Evolutionary conservation across 345 rosid genomes (phyloP).

Genomic region (Dimocarpus longan): DNA sequence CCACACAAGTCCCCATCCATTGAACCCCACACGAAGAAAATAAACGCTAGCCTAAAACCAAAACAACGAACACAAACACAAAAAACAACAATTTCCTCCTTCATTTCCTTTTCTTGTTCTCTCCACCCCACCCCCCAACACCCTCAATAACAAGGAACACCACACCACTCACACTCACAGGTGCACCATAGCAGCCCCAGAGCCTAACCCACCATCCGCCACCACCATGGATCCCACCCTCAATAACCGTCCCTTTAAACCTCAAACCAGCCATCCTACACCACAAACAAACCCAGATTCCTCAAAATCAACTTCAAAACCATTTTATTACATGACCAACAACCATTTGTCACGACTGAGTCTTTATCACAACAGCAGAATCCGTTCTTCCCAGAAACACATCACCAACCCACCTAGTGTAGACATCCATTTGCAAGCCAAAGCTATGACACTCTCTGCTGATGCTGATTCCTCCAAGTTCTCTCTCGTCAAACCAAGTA

Average conservation of each 20-base stretch:
- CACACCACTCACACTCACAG: constrained; percentile 32
- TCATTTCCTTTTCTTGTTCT: not conserved
- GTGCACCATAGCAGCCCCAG: constrained; percentile 38
- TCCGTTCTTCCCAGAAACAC: constrained; percentile 26
- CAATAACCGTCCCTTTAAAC: constrained; percentile 22
- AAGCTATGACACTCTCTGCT: constrained; percentile 52
- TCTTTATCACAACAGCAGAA: constrained; percentile 22
- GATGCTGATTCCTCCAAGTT: constrained; percentile 45
- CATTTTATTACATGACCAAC: constrained; percentile 24
- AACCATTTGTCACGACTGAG: constrained; percentile 20
- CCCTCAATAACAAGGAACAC: constrained; percentile 35
- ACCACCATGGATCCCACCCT: constrained; percentile 44
- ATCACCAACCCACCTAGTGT: constrained; percentile 6
- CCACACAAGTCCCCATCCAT: constrained; percentile 30
- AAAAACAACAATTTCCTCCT: not conserved
- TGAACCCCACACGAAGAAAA: constrained; percentile 18
- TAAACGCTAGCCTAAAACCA: not conserved
- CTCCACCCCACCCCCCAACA: too few relatives aligned
- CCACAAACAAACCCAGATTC: constrained; percentile 29
- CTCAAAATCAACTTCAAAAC: constrained; percentile 16
- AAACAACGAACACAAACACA: not conserved
- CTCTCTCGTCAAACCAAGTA: constrained; percentile 24
- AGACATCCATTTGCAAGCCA: constrained; percentile 51
- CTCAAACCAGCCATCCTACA: constrained; percentile 13
- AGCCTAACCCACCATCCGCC: constrained; percentile 10